phyloP scores from a whole-genome alignment of 2,329 filamentous ascomycete genomes.

The Colletotrichum sp. region DNA sequence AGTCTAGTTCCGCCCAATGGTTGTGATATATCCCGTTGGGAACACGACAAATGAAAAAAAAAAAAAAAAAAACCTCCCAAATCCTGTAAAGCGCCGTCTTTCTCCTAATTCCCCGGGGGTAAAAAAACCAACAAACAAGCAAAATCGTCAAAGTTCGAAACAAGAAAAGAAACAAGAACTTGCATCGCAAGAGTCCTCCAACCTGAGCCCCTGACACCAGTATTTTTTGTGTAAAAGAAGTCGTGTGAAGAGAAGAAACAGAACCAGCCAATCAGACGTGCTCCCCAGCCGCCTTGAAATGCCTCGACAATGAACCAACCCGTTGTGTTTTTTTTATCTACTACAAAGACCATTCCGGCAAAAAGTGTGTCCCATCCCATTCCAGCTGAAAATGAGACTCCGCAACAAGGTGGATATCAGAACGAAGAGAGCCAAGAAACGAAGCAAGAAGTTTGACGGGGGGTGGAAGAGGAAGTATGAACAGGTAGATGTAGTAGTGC shows the following conservation, averaged over 20 bases:
- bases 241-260: background rate
- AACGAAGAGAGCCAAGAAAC: conserved; percentile 4
- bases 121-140: background rate
- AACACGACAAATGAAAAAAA: background rate
- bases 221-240: background rate
- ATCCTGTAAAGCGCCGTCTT: conserved; percentile 14
- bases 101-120: background rate
- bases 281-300: conserved; percentile 5
- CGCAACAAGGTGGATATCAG: background rate
- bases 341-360: conserved; percentile 5
- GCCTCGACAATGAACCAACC: conserved; percentile 2
- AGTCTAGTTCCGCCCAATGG: conserved; percentile 13
- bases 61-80: background rate
- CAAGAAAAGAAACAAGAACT: background rate
- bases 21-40: background rate
- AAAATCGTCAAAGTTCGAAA: background rate
- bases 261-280: background rate
- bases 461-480: background rate
- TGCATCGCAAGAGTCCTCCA: background rate
- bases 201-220: conserved; percentile 1
- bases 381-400: conserved; percentile 16
- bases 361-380: conserved; percentile 11
- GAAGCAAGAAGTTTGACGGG: background rate
- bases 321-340: conserved; percentile 10
- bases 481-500: background rate